phyloP scores from a whole-genome alignment of 2,329 filamentous ascomycete genomes.

The Colletotrichum lentis region DNA sequence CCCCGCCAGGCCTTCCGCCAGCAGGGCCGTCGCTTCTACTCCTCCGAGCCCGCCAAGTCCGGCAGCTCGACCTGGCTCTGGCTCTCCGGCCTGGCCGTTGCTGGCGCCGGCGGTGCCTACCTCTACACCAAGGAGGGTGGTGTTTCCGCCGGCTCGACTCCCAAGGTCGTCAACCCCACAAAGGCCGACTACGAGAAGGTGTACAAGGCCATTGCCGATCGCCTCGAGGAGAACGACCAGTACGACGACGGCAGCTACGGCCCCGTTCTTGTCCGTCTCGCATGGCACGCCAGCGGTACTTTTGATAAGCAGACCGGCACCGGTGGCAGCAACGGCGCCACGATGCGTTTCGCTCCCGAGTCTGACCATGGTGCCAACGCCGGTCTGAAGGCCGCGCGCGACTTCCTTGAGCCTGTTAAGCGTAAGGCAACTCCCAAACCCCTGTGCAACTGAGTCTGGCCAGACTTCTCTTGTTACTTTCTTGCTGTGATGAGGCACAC shows the following conservation, averaged over 20 bases:
- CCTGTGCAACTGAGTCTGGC: not conserved
- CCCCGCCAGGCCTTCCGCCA: conserved; percentile 76
- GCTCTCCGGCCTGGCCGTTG: conserved; percentile 65
- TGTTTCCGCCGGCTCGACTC: conserved; percentile 55
- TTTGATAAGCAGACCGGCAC: conserved; percentile 88
- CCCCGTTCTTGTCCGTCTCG: conserved; percentile 87
- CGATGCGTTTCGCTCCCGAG: conserved; percentile 95
- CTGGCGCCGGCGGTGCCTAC: conserved; percentile 70
- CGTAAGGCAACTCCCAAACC: conserved; percentile 54
- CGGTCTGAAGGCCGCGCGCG: conserved; percentile 82
- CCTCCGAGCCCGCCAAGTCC: conserved; percentile 69
- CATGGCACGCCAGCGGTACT: conserved; percentile 94
- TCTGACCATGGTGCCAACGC: conserved; percentile 92
- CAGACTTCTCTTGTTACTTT: not conserved
- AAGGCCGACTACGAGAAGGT: conserved; percentile 94
- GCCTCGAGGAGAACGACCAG: conserved; percentile 86
- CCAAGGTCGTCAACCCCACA: conserved; percentile 69
- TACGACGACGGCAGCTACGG: conserved; percentile 98
- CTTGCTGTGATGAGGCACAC: not conserved
- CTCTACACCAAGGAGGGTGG: conserved; percentile 70
- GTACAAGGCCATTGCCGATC: conserved; percentile 84
- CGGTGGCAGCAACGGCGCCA: conserved; percentile 94
- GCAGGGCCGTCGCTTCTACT: conserved; percentile 80
- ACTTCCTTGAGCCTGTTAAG: conserved; percentile 94
- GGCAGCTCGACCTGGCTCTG: conserved; percentile 61